Conservation (phyloP, 345 rosid species). For the Brassica nigra region DNA sequence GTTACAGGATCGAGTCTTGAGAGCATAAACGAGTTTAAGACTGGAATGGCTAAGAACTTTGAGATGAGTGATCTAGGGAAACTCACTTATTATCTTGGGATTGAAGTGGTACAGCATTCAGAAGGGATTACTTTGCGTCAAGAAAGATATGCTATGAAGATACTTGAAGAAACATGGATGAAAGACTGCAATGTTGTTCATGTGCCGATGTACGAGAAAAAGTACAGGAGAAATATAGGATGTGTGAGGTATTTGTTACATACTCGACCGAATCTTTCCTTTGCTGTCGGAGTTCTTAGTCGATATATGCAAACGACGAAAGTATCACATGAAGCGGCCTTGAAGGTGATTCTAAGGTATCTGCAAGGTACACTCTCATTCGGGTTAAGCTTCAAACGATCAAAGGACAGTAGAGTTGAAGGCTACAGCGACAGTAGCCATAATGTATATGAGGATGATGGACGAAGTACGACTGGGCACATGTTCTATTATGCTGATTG, state of each 20-base stretch:
- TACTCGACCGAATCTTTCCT: background rate
- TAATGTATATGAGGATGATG: background rate
- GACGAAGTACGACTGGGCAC: background rate
- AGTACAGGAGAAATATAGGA: too few relatives aligned
- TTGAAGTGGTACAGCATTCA: background rate
- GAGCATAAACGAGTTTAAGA: background rate
- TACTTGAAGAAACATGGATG: background rate
- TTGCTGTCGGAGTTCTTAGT: background rate
- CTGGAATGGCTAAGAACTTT: background rate
- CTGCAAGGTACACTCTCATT: background rate
- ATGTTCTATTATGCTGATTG: background rate
- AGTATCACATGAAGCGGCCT: background rate
- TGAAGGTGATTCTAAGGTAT: background rate
- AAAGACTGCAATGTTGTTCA: background rate
- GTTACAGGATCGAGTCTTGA: too few relatives aligned
- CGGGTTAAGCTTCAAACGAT: background rate
- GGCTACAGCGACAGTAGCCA: background rate
- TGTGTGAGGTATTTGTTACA: background rate
- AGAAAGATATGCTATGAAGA: background rate
- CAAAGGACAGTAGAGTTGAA: background rate
- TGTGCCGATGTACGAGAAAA: background rate
- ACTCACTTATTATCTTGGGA: too few relatives aligned
- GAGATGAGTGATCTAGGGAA: too few relatives aligned
- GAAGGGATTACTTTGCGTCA: background rate
- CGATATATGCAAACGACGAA: background rate